Percentiles rank a stretch among this genome's conserved stretches.
These are phyloP conservation scores for Cladosporium sp. DNA, from an alignment of 2,329 filamentous ascomycete genomes.

Conservation along the genomic window DNA sequence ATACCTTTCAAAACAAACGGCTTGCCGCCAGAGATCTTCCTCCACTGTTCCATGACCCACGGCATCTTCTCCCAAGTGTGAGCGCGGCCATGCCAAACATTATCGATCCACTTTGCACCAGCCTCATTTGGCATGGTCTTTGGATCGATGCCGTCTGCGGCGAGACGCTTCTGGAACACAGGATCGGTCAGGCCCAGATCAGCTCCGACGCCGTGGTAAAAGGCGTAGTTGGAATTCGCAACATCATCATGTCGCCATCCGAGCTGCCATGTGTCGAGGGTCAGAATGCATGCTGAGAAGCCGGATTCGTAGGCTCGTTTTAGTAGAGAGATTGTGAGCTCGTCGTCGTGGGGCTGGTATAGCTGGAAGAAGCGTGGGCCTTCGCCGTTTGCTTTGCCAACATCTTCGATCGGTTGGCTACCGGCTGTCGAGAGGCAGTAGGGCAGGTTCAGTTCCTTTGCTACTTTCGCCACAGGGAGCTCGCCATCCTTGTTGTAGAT, in stretches of 20 bases:
- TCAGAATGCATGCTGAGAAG: slow-evolving; percentile 57
- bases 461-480: slow-evolving; percentile 56
- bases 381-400: slow-evolving; percentile 52
- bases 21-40: slow-evolving; percentile 50
- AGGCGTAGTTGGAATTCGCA: slow-evolving; percentile 56
- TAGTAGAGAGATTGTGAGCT: slow-evolving; percentile 54
- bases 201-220: slow-evolving; percentile 57
- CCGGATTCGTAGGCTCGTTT: slow-evolving; percentile 52
- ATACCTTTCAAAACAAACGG: slow-evolving; percentile 64
- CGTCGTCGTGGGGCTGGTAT: slow-evolving; percentile 61
- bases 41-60: slow-evolving; percentile 60
- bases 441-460: slow-evolving; percentile 55
- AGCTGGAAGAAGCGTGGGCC: slow-evolving; percentile 58
- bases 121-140: slow-evolving; percentile 50
- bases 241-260: slow-evolving; percentile 59
- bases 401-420: slow-evolving; percentile 53
- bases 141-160: slow-evolving; percentile 51
- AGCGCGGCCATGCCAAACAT: slow-evolving; percentile 59
- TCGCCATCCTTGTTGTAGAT: slow-evolving; percentile 60
- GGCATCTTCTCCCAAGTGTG: slow-evolving; percentile 63
- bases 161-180: slow-evolving; percentile 53
- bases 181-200: slow-evolving; percentile 58
- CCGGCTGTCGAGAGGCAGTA: slow-evolving; percentile 59
- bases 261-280: slow-evolving; percentile 61
- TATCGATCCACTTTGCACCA: slow-evolving; percentile 60